Evolutionary conservation across 495 filamentous ascomycete genomes (phyloP).

Genomic region (Daldinia bambusicola): DNA sequence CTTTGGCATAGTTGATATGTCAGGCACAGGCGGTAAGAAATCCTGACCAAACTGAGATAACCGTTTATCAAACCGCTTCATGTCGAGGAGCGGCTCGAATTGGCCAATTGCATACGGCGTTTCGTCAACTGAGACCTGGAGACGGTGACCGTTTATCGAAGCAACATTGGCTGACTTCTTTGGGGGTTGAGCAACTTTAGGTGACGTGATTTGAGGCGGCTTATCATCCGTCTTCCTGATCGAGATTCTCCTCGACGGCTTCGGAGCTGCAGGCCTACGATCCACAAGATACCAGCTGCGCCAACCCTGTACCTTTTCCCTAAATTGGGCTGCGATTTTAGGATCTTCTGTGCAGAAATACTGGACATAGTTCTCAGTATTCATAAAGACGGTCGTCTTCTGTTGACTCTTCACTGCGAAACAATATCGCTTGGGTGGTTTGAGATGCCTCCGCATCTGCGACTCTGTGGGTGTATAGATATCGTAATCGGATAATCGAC

Average conservation of each 20-base stretch:
- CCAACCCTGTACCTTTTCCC: conserved; percentile 78
- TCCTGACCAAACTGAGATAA: conserved; percentile 53
- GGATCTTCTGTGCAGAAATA: conserved; percentile 86
- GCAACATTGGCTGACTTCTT: conserved; percentile 46
- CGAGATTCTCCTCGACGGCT: conserved; percentile 42
- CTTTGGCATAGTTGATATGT: conserved; percentile 41
- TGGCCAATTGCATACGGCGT: conserved; percentile 64
- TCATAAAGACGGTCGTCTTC: conserved; percentile 84
- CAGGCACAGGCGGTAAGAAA: conserved; percentile 40
- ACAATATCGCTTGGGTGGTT: conserved; percentile 81
- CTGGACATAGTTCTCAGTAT: conserved; percentile 86
- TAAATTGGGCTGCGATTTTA: conserved; percentile 71
- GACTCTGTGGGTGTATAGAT: conserved; percentile 79
- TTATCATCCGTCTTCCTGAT: conserved; percentile 45
- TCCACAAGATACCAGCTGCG: conserved; percentile 86
- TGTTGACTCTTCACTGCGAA: conserved; percentile 94
- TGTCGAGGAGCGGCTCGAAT: conserved; percentile 66
- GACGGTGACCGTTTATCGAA: conserved; percentile 49
- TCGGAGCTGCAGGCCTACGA: conserved; percentile 60
- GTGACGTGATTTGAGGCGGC: conserved; percentile 42
- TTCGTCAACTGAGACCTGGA: conserved; percentile 51
- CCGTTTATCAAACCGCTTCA: conserved; percentile 59
- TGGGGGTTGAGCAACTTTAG: conserved; percentile 32
- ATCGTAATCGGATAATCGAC: conserved; percentile 93
- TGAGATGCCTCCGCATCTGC: conserved; percentile 69